Evolutionary conservation across 352 stramenopile genomes (phyloP).

Genomic region (Phytophthora rubi): DNA sequence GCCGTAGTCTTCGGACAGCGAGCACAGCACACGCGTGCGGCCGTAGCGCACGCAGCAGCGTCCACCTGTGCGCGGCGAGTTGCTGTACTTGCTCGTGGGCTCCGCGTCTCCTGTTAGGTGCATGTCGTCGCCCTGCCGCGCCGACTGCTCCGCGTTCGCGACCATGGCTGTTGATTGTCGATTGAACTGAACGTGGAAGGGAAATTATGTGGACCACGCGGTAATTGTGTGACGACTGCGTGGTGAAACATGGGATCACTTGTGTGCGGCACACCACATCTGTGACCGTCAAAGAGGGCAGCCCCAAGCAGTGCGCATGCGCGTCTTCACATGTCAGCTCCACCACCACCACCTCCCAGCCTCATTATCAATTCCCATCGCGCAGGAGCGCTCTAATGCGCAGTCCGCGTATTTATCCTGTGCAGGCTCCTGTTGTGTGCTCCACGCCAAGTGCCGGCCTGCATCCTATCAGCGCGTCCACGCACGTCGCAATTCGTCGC

Average conservation of each 20-base stretch:
- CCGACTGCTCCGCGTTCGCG: slow-evolving; percentile 11
- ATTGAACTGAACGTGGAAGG: neutral
- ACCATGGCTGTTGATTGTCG: slow-evolving; percentile 21
- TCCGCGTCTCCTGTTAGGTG: slow-evolving; percentile 22
- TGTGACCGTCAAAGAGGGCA: too few relatives aligned
- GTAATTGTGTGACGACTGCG: neutral
- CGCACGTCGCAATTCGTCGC: neutral
- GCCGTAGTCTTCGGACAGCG: slow-evolving; percentile 46
- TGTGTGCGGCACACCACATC: too few relatives aligned
- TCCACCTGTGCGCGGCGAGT: neutral
- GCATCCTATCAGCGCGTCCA: slow-evolving; percentile 37
- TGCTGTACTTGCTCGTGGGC: slow-evolving; percentile 33
- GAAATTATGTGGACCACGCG: slow-evolving; percentile 3
- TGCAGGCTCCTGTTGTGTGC: slow-evolving; percentile 16
- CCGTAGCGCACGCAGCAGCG: slow-evolving; percentile 63
- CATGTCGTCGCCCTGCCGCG: slow-evolving; percentile 17
- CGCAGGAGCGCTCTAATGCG: neutral
- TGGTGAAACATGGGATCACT: too few relatives aligned
- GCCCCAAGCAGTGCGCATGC: too few relatives aligned
- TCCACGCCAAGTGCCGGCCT: slow-evolving; percentile 8
- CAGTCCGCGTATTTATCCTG: slow-evolving; percentile 10
- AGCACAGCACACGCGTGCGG: slow-evolving; percentile 68
- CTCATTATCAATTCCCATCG: slow-evolving; percentile 5
- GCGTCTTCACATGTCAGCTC: too few relatives aligned
- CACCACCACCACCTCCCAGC: neutral